Evolutionary conservation across 228 moss, liverwort and hornwort genomes (phyloP).

Genomic region (Sphagnum fallax): DNA sequence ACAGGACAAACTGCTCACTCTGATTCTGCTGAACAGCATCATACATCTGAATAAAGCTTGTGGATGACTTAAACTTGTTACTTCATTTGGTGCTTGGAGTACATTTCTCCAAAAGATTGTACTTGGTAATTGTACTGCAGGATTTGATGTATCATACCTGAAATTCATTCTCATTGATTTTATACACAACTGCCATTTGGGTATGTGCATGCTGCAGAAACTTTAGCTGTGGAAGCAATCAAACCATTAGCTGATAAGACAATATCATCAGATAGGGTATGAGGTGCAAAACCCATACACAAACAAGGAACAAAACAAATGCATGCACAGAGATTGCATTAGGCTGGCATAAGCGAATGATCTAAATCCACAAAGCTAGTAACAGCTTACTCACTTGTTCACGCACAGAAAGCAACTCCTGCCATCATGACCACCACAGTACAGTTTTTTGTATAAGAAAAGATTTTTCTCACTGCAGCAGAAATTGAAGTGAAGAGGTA

Average conservation of each 20-base stretch:
- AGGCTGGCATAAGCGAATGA: neutral
- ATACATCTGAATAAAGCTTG: no score
- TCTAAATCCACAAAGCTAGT: neutral
- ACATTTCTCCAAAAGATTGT: neutral
- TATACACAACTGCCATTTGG: conserved; percentile 43
- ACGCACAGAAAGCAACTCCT: conserved; percentile 34
- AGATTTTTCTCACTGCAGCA: neutral
- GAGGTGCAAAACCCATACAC: neutral
- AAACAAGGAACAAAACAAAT: neutral
- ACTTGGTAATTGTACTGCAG: neutral
- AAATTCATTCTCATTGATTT: conserved; percentile 45
- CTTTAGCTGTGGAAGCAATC: conserved; percentile 26
- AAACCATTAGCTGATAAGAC: neutral
- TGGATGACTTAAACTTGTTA: neutral
- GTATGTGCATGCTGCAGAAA: conserved; percentile 45
- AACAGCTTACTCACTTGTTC: conserved; percentile 34
- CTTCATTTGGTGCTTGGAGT: neutral
- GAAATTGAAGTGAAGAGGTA: neutral
- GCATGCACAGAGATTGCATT: neutral
- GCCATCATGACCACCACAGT: conserved; percentile 6
- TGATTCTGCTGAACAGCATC: no score
- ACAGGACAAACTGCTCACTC: neutral
- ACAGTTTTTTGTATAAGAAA: neutral
- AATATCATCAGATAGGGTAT: neutral
- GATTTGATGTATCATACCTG: conserved; percentile 21